Evolutionary conservation across 305 asterid genomes (phyloP), one percentile per base, ranked within the genome.

Genomic region (Fraxinus greggii): DNA sequence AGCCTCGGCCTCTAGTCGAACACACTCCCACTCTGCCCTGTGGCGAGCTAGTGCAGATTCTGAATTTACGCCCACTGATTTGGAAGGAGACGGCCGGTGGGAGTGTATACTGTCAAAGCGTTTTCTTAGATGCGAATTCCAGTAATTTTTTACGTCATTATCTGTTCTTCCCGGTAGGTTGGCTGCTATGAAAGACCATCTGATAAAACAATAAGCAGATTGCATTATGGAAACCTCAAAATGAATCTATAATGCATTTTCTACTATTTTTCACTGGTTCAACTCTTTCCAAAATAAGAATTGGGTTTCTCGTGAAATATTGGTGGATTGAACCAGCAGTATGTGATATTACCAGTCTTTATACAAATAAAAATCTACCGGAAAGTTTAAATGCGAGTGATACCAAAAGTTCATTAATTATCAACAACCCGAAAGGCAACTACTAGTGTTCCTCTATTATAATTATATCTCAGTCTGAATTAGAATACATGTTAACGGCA

Each of bases 131-230:
- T 86, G 92, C 0, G 95, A 86, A 89, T 92, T 92, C 95, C 95
- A 92, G 84, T 87, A 89, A 31, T 92, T 92, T 88, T 93, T 93
- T 17, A 93, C 78, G 48, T 92, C 95, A n/a, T 92, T 92, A 45
- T 92, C 95, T 33, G 97, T 92, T 87, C 97, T 87, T 88, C 94
- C 97, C 4, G 93, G 90, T 26, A 93, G 80, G n/a, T 88, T 80
- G 74, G 93, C 82, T 54, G 97, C 94, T 78, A 93, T 93, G 13
- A 89, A 83, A 13, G 95, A 91, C 97, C 97, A 91, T 82, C 97
- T 93, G 84, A 5, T 19, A 29, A 70, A 70, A 70, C 24, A 70
- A 70, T 17, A 29, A 70, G 76, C 65, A 56, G 65, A 56, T 56
- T 56, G 61, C 61, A 51, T 51, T 51, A 51, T 17, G 61, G 61